Percentiles rank a stretch among this genome's conserved stretches.
Evolutionary conservation across 1,284 basidiomycete species (phyloP).

Genomic region (Trichosporon sp.): DNA sequence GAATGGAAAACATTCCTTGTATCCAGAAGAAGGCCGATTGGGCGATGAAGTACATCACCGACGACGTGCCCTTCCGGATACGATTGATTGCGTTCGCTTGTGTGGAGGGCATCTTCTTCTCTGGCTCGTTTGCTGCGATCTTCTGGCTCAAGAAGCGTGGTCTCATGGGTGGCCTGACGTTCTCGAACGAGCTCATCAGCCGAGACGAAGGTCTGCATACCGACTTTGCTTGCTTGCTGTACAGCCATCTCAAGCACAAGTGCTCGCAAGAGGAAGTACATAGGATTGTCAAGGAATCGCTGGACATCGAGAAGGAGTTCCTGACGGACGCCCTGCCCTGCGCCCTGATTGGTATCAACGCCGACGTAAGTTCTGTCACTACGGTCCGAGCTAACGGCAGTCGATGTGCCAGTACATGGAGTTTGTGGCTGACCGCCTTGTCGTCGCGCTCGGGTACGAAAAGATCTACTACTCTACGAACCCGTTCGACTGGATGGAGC

Average conservation of each 20-base stretch:
- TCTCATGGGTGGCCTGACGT: conserved; percentile 94
- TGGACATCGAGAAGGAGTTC: conserved; percentile 76
- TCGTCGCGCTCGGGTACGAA: conserved; percentile 73
- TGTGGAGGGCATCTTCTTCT: conserved; percentile 97
- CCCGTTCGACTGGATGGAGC: conserved; percentile 79
- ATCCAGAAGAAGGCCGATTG: conserved; percentile 86
- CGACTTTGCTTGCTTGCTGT: conserved; percentile 64
- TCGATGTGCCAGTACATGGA: conserved; percentile 92
- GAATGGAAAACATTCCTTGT: conserved; percentile 58
- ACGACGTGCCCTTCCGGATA: conserved; percentile 69
- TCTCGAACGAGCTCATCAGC: conserved; percentile 92
- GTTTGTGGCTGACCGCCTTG: conserved; percentile 85
- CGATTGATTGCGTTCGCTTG: conserved; percentile 90
- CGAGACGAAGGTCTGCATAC: conserved; percentile 97
- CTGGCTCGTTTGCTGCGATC: conserved; percentile 87
- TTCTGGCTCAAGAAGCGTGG: conserved; percentile 99
- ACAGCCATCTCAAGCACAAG: conserved; percentile 66
- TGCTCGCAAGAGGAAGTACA: conserved; percentile 71
- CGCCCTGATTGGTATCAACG: conserved; percentile 55
- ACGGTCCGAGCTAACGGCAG: conserved; percentile 57
- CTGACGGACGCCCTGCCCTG: conserved; percentile 58
- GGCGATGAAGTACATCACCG: conserved; percentile 86
- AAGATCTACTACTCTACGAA: conserved; percentile 71
- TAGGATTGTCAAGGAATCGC: conserved; percentile 72
- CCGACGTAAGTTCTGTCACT: conserved; percentile 44